Conservation (phyloP, 139 green algal genomes). For the Micractinium sp. region DNA sequence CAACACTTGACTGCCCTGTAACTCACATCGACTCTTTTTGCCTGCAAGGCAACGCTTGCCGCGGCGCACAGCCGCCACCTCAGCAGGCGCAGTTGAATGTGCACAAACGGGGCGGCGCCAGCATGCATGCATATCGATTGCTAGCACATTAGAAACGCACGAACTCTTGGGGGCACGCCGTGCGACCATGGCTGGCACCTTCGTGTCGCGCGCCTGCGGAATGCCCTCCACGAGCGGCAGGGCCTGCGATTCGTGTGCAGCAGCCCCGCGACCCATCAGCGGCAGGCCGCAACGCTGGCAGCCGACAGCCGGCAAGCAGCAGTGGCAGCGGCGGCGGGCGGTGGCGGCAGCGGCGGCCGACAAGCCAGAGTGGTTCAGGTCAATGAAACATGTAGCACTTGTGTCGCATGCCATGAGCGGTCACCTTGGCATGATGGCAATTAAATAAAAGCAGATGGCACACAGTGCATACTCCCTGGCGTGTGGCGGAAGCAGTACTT, state of each 20-base stretch:
- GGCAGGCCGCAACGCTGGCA: background rate
- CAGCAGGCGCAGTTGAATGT: too few species aligned
- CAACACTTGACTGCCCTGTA: too few species aligned
- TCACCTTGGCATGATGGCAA: too few species aligned
- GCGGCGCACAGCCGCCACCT: too few species aligned
- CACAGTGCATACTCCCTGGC: background rate
- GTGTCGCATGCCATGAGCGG: background rate
- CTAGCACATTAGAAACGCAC: too few species aligned
- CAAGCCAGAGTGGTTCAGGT: slow-evolving; percentile 22
- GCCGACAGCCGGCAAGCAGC: background rate
- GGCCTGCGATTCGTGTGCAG: background rate
- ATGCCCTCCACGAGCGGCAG: slow-evolving; percentile 7
- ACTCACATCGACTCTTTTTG: too few species aligned
- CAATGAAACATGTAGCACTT: background rate
- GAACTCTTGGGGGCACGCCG: too few species aligned
- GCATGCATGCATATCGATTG: too few species aligned
- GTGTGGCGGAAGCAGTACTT: too few species aligned
- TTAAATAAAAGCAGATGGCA: background rate
- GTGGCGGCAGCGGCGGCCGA: slow-evolving; percentile 8
- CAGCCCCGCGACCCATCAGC: background rate
- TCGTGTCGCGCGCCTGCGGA: background rate
- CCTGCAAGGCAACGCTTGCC: too few species aligned
- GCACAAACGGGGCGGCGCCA: too few species aligned
- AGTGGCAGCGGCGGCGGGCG: background rate
- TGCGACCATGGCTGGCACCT: too few species aligned